These are phyloP conservation scores for Candolleomyces eurysporus DNA, from an alignment of 768 basidiomycete genomes.

Conservation along the genomic window DNA sequence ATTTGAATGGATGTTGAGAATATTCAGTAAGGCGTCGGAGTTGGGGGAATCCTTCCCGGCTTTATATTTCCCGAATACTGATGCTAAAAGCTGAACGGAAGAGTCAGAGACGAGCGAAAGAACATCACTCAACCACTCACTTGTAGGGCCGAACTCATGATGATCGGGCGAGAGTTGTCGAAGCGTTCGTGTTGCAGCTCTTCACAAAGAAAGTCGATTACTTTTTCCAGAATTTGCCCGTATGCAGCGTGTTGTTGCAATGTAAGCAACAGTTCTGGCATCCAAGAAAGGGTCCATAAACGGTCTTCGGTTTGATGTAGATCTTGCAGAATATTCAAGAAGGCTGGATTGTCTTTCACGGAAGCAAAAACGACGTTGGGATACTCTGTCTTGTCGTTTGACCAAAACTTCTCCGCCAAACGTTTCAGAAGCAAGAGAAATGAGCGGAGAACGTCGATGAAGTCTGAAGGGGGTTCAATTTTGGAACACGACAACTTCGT, in stretches of 20 bases:
- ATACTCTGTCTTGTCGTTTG: slow-evolving; percentile 65
- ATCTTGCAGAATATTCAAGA: slow-evolving; percentile 42
- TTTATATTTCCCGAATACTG: slow-evolving; percentile 23
- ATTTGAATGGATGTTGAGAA: slow-evolving; percentile 40
- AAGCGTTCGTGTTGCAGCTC: slow-evolving; percentile 80
- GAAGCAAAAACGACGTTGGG: slow-evolving; percentile 79
- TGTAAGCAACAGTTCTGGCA: slow-evolving; percentile 60
- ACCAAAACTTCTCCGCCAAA: slow-evolving; percentile 61
- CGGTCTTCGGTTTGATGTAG: slow-evolving; percentile 28
- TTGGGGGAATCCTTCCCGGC: slow-evolving; percentile 19
- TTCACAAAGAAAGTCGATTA: slow-evolving; percentile 73
- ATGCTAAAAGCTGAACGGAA: slow-evolving; percentile 27
- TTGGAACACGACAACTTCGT: slow-evolving; percentile 4
- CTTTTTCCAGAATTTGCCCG: slow-evolving; percentile 69
- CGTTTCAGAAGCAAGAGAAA: slow-evolving; percentile 62
- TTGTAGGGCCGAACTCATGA: slow-evolving; percentile 57
- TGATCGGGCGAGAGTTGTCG: slow-evolving; percentile 51
- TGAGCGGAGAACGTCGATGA: slow-evolving; percentile 54
- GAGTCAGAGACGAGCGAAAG: slow-evolving; percentile 1
- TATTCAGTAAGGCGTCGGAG: slow-evolving; percentile 22
- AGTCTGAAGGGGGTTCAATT: slow-evolving; percentile 40
- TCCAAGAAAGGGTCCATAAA: slow-evolving; percentile 61
- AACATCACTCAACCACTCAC: slow-evolving; percentile 41
- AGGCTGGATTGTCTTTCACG: slow-evolving; percentile 74
- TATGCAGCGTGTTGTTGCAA: slow-evolving; percentile 47